Conservation (phyloP, 140 eudicot genomes). For the Ambrosia hybrid region DNA sequence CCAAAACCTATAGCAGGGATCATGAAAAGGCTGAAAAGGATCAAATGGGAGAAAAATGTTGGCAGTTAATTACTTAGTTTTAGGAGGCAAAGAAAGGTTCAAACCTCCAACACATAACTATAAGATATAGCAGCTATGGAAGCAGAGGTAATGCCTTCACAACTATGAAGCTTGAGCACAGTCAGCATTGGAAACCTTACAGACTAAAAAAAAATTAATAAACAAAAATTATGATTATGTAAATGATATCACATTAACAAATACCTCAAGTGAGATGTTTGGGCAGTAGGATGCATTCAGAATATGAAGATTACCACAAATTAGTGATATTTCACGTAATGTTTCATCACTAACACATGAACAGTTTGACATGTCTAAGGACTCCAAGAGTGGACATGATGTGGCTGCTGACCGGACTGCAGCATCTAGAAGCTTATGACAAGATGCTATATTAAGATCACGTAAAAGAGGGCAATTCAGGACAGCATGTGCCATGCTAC, state of each 20-base stretch:
- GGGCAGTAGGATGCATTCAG: constrained; percentile 99
- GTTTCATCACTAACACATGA: constrained; percentile 92
- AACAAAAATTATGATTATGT: neutral
- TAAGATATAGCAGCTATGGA: constrained; percentile 81
- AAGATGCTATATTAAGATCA: constrained; percentile 88
- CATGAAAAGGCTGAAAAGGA: neutral
- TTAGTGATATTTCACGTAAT: constrained; percentile 65
- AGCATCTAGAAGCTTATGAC: constrained; percentile 98
- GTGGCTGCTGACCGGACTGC: constrained; percentile 88
- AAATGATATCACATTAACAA: neutral
- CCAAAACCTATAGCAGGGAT: constrained; percentile 63
- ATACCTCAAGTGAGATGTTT: constrained; percentile 84
- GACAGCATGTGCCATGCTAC: constrained; percentile 92
- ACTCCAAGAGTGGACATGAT: constrained; percentile 82
- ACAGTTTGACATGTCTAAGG: constrained; percentile 93
- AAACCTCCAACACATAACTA: constrained; percentile 78
- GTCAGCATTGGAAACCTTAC: constrained; percentile 85
- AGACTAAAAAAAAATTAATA: constrained; percentile 36
- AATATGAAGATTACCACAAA: constrained; percentile 61
- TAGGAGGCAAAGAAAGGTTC: constrained; percentile 20
- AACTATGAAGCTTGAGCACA: constrained; percentile 90
- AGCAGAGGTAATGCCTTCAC: constrained; percentile 96
- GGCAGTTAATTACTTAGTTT: neutral
- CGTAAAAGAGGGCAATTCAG: constrained; percentile 84
- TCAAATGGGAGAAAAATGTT: constrained; percentile 1